A percentile compares a stretch with the other conserved stretches of the same genome.
phyloP scores from a whole-genome alignment of 2,329 filamentous ascomycete species.

The Pestalotiopsis sp. region DNA sequence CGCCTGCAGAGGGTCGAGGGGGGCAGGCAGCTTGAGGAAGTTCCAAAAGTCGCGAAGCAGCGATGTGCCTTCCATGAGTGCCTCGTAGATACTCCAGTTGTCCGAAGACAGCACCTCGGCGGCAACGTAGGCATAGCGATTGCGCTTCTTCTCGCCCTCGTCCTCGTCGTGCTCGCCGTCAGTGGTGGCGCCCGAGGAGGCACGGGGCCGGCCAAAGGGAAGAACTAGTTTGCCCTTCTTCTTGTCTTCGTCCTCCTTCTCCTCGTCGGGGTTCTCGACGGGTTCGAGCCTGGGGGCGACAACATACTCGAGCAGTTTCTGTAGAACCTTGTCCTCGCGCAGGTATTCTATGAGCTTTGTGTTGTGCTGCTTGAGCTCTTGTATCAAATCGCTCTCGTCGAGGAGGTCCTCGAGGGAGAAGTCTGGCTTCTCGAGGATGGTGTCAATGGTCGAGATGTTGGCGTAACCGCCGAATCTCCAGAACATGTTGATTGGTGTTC shows the following conservation, averaged over 20 bases:
- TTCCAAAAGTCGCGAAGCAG: constrained; percentile 86
- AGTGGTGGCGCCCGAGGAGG: constrained; percentile 53
- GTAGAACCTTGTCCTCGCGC: constrained; percentile 81
- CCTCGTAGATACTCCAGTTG: constrained; percentile 95
- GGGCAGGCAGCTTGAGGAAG: constrained; percentile 81
- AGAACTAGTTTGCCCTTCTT: constrained; percentile 41
- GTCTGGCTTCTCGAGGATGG: constrained; percentile 93
- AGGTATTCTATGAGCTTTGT: constrained; percentile 96
- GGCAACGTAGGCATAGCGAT: constrained; percentile 91
- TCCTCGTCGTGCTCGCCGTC: constrained; percentile 59
- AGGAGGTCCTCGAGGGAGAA: constrained; percentile 94
- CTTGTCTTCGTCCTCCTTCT: constrained; percentile 44
- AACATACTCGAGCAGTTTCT: constrained; percentile 88
- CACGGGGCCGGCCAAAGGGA: constrained; percentile 53
- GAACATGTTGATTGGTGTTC: constrained; percentile 75
- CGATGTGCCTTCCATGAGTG: constrained; percentile 80
- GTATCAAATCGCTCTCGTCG: constrained; percentile 93
- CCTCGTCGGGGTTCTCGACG: constrained; percentile 53
- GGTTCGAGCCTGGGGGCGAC: constrained; percentile 73
- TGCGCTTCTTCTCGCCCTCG: constrained; percentile 85
- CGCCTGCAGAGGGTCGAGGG: constrained; percentile 89
- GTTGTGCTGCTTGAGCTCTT: constrained; percentile 98
- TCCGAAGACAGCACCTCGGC: constrained; percentile 94
- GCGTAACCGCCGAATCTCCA: constrained; percentile 99
- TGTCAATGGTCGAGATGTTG: constrained; percentile 95